Conservation (phyloP, 306 rosid genomes). For the Medicago arabica region DNA sequence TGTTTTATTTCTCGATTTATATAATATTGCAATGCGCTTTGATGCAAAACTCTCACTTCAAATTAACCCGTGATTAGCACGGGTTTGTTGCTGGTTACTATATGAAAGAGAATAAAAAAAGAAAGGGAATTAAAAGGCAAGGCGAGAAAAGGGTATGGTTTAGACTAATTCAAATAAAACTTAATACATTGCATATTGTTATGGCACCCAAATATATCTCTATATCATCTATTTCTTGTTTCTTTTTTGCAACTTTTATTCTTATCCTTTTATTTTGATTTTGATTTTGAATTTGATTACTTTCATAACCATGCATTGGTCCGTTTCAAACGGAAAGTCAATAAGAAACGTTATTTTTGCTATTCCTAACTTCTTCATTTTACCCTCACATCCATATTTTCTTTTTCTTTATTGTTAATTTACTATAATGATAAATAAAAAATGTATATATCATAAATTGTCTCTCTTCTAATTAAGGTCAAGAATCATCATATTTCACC, state of each 20-base stretch:
- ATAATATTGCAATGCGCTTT: too few relatives aligned
- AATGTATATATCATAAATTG: not conserved
- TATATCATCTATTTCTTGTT: not conserved
- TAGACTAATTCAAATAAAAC: constrained; percentile 13
- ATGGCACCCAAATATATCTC: constrained; percentile 14
- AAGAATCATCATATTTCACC: constrained; percentile 16
- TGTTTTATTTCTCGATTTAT: too few relatives aligned
- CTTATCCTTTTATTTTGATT: constrained; percentile 20
- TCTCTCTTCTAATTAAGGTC: constrained; percentile 13
- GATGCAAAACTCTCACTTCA: too few relatives aligned
- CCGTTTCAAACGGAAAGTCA: constrained; percentile 41
- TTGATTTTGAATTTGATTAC: not conserved
- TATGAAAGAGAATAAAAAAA: not conserved
- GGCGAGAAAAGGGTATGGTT: not conserved
- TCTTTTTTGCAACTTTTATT: constrained; percentile 19
- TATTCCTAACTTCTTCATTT: constrained; percentile 27
- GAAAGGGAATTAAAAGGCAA: not conserved
- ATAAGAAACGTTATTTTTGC: constrained; percentile 40
- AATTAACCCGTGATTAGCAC: too few relatives aligned
- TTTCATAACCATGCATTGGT: constrained; percentile 20
- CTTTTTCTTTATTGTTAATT: constrained; percentile 6
- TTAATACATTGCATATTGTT: not conserved
- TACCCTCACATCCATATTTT: constrained; percentile 30
- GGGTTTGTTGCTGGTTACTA: too few relatives aligned
- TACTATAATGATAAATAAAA: not conserved